A percentile compares a stretch with the other conserved stretches of the same genome.
Evolutionary conservation across 352 stramenopile species (phyloP).

Genomic region (Phytophthora crassamura): DNA sequence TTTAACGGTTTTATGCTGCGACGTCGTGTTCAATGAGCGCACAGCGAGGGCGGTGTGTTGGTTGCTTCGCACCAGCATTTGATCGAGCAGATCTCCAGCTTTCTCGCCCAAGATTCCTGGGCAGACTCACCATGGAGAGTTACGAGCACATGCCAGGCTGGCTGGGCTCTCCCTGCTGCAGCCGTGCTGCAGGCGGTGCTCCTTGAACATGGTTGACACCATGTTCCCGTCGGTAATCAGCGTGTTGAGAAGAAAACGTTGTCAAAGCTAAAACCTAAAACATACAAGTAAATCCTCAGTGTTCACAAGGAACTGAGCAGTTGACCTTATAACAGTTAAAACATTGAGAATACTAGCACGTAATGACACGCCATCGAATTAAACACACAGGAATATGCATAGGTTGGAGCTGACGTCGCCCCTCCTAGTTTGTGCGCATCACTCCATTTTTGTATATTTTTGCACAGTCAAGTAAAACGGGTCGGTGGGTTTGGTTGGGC

Average conservation of each 20-base stretch:
- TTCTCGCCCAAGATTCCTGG: constrained; percentile 6
- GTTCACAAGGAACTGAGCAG: no score
- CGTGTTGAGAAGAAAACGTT: constrained; percentile 27
- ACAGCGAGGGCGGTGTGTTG: neutral
- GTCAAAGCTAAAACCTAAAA: no score
- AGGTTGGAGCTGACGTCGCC: no score
- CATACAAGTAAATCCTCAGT: no score
- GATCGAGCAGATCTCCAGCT: constrained; percentile 17
- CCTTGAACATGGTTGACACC: no score
- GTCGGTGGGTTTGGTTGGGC: neutral
- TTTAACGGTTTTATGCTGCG: neutral
- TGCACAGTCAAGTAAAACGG: constrained; percentile 32
- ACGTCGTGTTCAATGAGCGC: constrained; percentile 20
- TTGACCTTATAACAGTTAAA: no score
- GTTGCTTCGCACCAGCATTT: neutral
- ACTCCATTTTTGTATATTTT: no score
- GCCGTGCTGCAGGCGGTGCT: constrained; percentile 5
- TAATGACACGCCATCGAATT: no score
- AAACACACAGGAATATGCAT: no score
- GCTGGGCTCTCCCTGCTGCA: neutral
- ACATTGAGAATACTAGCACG: no score
- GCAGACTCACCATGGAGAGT: neutral
- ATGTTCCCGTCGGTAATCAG: constrained; percentile 25
- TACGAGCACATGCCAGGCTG: neutral
- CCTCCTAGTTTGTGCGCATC: no score